Percentiles rank a stretch among this genome's conserved stretches.
These are phyloP conservation scores for Fusarium clavum DNA, from an alignment of 2,329 filamentous ascomycete genomes.

Conservation along the genomic window DNA sequence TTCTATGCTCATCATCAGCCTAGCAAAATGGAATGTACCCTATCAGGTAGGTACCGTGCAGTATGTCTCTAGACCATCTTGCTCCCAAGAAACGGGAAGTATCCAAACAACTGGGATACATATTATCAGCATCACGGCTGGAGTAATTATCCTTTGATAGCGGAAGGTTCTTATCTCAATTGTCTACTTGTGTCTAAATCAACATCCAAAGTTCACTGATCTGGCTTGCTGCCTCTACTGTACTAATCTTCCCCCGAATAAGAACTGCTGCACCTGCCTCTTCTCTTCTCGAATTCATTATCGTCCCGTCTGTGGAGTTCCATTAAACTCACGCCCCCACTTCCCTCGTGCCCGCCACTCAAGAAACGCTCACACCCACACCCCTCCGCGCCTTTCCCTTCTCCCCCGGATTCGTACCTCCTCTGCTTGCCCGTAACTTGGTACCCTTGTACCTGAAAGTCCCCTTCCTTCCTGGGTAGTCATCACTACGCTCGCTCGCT, in stretches of 20 bases:
- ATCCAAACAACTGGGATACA: conserved; percentile 17
- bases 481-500: conserved; percentile 39
- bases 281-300: conserved; percentile 27
- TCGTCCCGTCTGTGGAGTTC: conserved; percentile 31
- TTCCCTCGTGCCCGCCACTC: conserved; percentile 1
- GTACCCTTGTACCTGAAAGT: conserved; percentile 43
- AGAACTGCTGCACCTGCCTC: conserved; percentile 6
- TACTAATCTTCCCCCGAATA: neutral
- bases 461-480: conserved; percentile 35
- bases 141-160: neutral
- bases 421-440: conserved; percentile 25
- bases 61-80: neutral
- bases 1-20: conserved; percentile 1
- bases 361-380: conserved; percentile 23
- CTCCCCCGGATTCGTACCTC: conserved; percentile 42
- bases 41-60: neutral
- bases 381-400: conserved; percentile 37
- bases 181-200: neutral
- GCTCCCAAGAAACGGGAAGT: conserved; percentile 11
- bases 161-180: neutral
- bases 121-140: neutral
- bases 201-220: neutral
- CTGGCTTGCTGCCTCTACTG: neutral
- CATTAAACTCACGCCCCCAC: conserved; percentile 13
- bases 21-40: conserved; percentile 7